phyloP scores from a whole-genome alignment of 306 rosid genomes.

The Hippophae rhamnoides region DNA sequence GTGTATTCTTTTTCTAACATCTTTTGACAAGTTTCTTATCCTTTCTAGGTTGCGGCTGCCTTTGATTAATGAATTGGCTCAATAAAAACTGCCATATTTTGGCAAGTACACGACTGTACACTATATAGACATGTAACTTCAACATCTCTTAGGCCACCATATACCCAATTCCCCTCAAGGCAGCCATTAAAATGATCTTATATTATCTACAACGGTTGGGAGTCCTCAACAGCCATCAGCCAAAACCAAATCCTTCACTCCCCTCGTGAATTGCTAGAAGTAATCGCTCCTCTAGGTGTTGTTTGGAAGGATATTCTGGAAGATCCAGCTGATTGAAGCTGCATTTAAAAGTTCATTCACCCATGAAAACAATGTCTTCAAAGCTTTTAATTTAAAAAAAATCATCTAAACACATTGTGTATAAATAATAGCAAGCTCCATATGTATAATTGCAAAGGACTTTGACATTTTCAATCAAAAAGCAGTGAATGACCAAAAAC shows the following conservation, averaged over 20 bases:
- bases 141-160: conserved; percentile 34
- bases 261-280: conserved; percentile 94
- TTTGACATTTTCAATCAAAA: neutral
- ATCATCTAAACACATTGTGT: no score
- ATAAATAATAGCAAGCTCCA: neutral
- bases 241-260: conserved; percentile 95
- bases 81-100: conserved; percentile 57
- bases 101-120: conserved; percentile 74
- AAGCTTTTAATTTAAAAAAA: neutral
- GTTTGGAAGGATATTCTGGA: conserved; percentile 89
- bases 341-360: conserved; percentile 20
- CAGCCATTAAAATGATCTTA: conserved; percentile 21
- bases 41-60: no score
- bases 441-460: no score
- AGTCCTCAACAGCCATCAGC: conserved; percentile 21
- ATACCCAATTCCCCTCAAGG: conserved; percentile 35
- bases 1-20: no score
- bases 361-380: neutral
- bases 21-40: no score
- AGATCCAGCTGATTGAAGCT: conserved; percentile 96
- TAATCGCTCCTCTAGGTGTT: conserved; percentile 80
- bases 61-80: conserved; percentile 11
- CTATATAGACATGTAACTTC: conserved; percentile 44
- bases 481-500: neutral
- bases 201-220: conserved; percentile 27